These are phyloP conservation scores for Chlorociboria aeruginascens DNA, from an alignment of 495 filamentous ascomycete genomes.

Conservation along the genomic window DNA sequence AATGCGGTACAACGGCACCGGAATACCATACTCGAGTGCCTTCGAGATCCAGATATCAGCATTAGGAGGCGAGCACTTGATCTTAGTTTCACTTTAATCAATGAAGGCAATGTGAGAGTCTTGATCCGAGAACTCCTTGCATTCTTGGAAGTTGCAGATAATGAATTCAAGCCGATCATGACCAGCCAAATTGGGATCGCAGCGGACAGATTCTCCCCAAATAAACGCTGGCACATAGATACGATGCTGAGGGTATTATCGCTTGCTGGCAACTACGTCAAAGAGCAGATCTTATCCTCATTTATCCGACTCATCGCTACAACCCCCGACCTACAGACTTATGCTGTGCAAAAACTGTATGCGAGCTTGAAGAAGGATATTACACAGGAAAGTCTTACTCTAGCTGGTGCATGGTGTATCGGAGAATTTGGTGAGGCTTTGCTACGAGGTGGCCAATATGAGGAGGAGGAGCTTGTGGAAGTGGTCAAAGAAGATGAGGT, in stretches of 20 bases:
- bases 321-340: slow-evolving; percentile 87
- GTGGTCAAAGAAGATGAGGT: slow-evolving; percentile 85
- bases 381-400: slow-evolving; percentile 86
- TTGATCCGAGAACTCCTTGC: slow-evolving; percentile 85
- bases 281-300: slow-evolving; percentile 93
- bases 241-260: slow-evolving; percentile 94
- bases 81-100: slow-evolving; percentile 95
- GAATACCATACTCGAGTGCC: slow-evolving; percentile 92
- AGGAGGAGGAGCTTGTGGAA: slow-evolving; percentile 86
- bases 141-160: slow-evolving; percentile 92
- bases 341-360: slow-evolving; percentile 92
- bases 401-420: slow-evolving; percentile 96
- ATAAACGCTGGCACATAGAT: slow-evolving; percentile 96
- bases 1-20: slow-evolving; percentile 95
- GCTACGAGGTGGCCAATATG: slow-evolving; percentile 78
- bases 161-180: slow-evolving; percentile 97
- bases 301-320: slow-evolving; percentile 94
- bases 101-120: slow-evolving; percentile 88
- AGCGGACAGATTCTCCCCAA: slow-evolving; percentile 88
- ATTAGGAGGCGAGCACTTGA: slow-evolving; percentile 90
- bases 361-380: slow-evolving; percentile 85
- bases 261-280: slow-evolving; percentile 89
- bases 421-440: slow-evolving; percentile 92
- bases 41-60: slow-evolving; percentile 97
- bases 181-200: slow-evolving; percentile 95